phyloP scores from a whole-genome alignment of 257 asterid genomes.

The Salvia hispanica region DNA sequence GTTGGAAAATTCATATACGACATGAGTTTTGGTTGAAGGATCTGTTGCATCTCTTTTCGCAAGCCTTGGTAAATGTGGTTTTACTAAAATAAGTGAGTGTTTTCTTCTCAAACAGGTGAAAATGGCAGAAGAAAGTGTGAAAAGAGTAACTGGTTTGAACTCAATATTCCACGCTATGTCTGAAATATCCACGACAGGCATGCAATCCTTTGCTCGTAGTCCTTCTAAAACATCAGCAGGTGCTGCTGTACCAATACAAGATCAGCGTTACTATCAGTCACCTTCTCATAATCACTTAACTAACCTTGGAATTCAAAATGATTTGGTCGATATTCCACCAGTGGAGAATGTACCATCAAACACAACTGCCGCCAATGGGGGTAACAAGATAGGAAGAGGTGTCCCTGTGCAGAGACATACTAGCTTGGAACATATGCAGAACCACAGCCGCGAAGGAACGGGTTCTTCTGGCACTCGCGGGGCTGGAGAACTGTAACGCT shows the following conservation, averaged over 20 bases:
- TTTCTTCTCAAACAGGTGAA: conserved; percentile 58
- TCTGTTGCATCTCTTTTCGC: too few relatives aligned
- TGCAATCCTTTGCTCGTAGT: conserved; percentile 60
- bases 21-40: too few relatives aligned
- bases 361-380: conserved; percentile 39
- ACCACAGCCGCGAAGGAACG: conserved; percentile 46
- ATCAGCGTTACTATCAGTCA: conserved; percentile 56
- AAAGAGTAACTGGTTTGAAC: conserved; percentile 82
- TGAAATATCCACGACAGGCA: conserved; percentile 61
- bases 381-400: conserved; percentile 55
- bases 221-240: conserved; percentile 62
- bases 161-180: conserved; percentile 81
- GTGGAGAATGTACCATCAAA: conserved; percentile 42
- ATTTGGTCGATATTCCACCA: conserved; percentile 42
- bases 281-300: conserved; percentile 44
- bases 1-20: too few relatives aligned
- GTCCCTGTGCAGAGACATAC: conserved; percentile 70
- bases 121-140: conserved; percentile 94
- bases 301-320: conserved; percentile 47
- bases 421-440: conserved; percentile 81
- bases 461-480: conserved; percentile 41
- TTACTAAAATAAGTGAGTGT: neutral
- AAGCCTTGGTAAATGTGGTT: neutral
- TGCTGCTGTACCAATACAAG: conserved; percentile 68
- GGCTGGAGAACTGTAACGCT: conserved; percentile 1